Evolutionary conservation across 495 filamentous ascomycete species (phyloP), one percentile per base, ranked within the genome.

Genomic region (Penicillium bovifimosum): DNA sequence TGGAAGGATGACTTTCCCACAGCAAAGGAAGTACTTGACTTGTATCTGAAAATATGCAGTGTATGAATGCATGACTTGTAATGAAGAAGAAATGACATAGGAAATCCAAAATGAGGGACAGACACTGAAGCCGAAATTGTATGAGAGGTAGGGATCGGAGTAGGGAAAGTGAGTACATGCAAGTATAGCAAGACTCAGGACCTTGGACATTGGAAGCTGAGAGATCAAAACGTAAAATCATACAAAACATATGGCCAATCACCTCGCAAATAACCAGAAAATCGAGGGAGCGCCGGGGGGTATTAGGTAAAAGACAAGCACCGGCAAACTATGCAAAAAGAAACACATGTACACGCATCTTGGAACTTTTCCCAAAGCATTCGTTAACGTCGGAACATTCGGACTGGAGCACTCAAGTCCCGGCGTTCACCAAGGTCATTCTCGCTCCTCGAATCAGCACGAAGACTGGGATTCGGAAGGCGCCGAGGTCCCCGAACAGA

Each of bases 381-480:
- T 28, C 48, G 56, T 52, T 56, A 72, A 28, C 67, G 61, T 39
- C 69, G 71, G 56, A 63, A 64, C 61, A 71, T 63, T 24, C 67
- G 60, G 29, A 74, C 61, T 9, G 73, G 73, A 24, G 73, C 73
- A 41, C 71, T 74, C 43, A 73, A 16, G 40, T 75, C 71, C 24
- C 73, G 57, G 33, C 73, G 70, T 41, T 58, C 62, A 26, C 59
- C 58, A 20, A 66, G 41, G 10, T 70, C 66, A 3, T 58, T 55
- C 10, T 69, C 64, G 9, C 56, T 58, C 40, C 58, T 66, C 6
- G 62, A 57, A 43, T 70, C 58, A 3, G 66, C 50, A 20, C 65
- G 64, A 33, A 73, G 54, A 16, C 64, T 69, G n/a, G 73, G 73
- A 18, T 68, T 69, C 6, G 73, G 73, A 27, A 74, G 65, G n/a